Base-by-base conservation (phyloP, 148 eudicot species). In the Persicaria maculosa region DNA sequence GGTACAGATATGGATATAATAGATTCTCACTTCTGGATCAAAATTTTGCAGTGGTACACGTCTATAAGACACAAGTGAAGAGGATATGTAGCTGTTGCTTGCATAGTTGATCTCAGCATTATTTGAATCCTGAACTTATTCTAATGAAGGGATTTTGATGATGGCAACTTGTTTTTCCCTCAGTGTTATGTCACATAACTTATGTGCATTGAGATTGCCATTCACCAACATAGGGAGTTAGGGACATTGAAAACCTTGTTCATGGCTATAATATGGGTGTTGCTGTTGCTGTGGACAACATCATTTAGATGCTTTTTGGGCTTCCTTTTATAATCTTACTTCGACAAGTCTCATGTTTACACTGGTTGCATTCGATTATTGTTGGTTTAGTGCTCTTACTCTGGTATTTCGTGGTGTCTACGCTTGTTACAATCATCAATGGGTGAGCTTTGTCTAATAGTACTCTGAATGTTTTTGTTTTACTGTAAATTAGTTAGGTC, bases 401-500 rank as follows among this genome's bases (percentile, higher is more conserved):
- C 9, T 57, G 7, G 7, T 20, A 19, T 9, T 2, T 59, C 22
- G 65, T 6, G 11, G 1, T 3, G 12, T 22, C 65, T 59, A 59
- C 2, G 12, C 65, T 59, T 59, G 65, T 9, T 59, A 59, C 22
- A 59, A 22, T 8, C 9, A 22, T 59, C 12, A 59, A 59, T 59
- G 40, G 22, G 7, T 59, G 40, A 59, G 7, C 36, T 20, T 1
- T 11, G 43, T 31, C 68, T 25, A 64, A 22, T 43, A 47, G 19
- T 46, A 45, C 11, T 46, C 73, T 47, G 50, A 71, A 3, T 71
- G 1, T 6, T 14, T 6, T 19, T 67, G n/a, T 47, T 22, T 19
- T 17, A 7, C 25, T 74, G 79, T 47, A 19, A 71, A 82, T 72
- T 90, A 96, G 99, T 89, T 90, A 86, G 97, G 95, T 85, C 89